Base-by-base conservation (phyloP, 1,284 basidiomycete species). In the Cutaneotrichosporon sp. region DNA sequence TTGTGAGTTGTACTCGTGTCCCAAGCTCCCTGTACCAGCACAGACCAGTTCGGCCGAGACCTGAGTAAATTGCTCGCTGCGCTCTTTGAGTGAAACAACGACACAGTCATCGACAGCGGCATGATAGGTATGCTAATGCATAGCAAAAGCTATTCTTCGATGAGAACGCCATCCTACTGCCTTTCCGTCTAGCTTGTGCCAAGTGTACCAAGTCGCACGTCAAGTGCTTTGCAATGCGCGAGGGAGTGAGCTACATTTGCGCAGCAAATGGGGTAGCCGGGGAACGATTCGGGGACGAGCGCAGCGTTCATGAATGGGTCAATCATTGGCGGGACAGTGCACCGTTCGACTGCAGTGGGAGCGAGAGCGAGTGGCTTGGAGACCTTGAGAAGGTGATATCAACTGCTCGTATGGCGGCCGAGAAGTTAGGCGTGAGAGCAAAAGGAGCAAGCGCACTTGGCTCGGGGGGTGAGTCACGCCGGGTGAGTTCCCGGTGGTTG, bases 111-210 rank as follows among this genome's bases (percentile, higher is more conserved):
- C 29, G 10, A 31, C 38, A 39, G n/a, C 38, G 11, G 7, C 24
- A 16, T 22, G 12, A 5, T 5, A 6, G 26, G 7, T 14, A 3
- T 8, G 22, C 24, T 41, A 16, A 41, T 26, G 38, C 38, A 41
- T 41, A 41, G 38, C 22, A 41, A 22, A 41, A 41, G 38, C 38
- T 41, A 22, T 41, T 41, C 24, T 41, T 41, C 24, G 38, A 41
- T 16, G 38, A 41, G 38, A 41, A 41, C 22, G 20, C 38, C 12
- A 41, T 41, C 38, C 38, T 41, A 7, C 38, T 41, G 24, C 38
- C 38, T 6, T 24, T 14, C 7, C 38, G 38, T 16, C 24, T 41
- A 7, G 20, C 38, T n/a, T 41, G 38, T 16, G 4, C 8, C 17
- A 16, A 5, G 3, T 41, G 38, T 24, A 14, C 38, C 2, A 24